Conservation (phyloP, 345 rosid species). For the Hevea brasiliensis region DNA sequence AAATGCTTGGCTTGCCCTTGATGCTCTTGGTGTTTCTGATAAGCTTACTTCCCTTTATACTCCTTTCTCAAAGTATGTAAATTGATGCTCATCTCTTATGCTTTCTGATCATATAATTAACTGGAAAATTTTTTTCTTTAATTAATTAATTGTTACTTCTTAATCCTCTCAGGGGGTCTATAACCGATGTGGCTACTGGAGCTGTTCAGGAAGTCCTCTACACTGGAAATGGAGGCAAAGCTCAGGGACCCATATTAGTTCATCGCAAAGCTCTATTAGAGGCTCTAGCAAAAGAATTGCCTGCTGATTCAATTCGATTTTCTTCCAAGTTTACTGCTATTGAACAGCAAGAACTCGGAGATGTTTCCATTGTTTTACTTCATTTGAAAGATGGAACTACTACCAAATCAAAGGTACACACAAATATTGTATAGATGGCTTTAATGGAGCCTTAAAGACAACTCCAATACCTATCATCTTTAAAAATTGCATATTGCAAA, state of each 20-base stretch:
- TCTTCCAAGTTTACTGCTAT: slow-evolving; percentile 33
- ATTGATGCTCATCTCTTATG: too few species aligned
- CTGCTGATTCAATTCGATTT: slow-evolving; percentile 30
- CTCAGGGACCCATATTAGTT: slow-evolving; percentile 12
- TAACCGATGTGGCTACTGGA: slow-evolving; percentile 11
- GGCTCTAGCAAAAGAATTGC: slow-evolving; percentile 38
- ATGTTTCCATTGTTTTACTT: slow-evolving; percentile 10
- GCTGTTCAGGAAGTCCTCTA: neutral
- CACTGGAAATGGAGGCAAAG: too few species aligned
- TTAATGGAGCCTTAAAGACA: too few species aligned
- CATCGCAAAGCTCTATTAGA: too few species aligned
- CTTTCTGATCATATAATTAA: too few species aligned
- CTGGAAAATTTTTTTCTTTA: too few species aligned
- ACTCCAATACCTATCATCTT: too few species aligned
- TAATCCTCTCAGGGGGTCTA: neutral
- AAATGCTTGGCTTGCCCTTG: slow-evolving; percentile 45
- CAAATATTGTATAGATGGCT: too few species aligned
- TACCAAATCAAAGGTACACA: slow-evolving; percentile 36
- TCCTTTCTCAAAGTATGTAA: neutral
- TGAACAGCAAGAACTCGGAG: slow-evolving; percentile 14
- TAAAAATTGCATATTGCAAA: too few species aligned
- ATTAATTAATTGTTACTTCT: too few species aligned
- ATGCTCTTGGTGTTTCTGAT: slow-evolving; percentile 28
- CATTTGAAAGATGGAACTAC: slow-evolving; percentile 34
- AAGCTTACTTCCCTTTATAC: neutral